Percentiles rank a stretch among this genome's conserved stretches.
phyloP scores from a whole-genome alignment of 257 asterid species.

The Ilex aquifolium region DNA sequence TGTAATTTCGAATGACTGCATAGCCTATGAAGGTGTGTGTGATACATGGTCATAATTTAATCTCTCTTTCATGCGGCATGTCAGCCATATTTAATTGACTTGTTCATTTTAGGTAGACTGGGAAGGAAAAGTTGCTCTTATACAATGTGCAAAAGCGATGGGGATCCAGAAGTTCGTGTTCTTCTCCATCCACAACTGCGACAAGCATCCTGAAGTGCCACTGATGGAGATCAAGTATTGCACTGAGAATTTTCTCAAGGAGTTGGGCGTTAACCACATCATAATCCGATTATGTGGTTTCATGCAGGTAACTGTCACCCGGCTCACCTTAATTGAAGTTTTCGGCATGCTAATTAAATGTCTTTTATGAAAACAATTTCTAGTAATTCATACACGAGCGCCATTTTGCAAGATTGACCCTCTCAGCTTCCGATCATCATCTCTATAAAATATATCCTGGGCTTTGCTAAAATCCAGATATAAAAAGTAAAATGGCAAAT shows the following conservation, averaged over 20 bases:
- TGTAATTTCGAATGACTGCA: not conserved
- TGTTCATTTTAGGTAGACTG: constrained; percentile 85
- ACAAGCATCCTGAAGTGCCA: constrained; percentile 98
- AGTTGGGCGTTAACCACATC: constrained; percentile 76
- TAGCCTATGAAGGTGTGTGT: not conserved
- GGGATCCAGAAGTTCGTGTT: constrained; percentile 83
- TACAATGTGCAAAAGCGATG: constrained; percentile 98
- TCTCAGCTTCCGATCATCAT: no score
- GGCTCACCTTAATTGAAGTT: no score
- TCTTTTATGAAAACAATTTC: no score
- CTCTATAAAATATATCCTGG: no score
- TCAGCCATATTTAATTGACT: constrained; percentile 18
- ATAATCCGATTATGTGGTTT: constrained; percentile 89
- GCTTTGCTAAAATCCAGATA: no score
- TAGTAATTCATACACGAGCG: no score
- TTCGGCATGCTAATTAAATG: no score
- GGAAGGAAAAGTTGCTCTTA: constrained; percentile 99
- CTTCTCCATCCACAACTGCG: constrained; percentile 96
- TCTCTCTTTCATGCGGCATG: constrained; percentile 1
- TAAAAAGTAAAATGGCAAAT: no score
- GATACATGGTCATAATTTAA: not conserved
- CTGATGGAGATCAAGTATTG: constrained; percentile 96
- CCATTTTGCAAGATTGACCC: no score
- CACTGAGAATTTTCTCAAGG: constrained; percentile 83
- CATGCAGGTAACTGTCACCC: constrained; percentile 67